A percentile compares a stretch with the other conserved stretches of the same genome.
Evolutionary conservation across 176 grass and related monocot genomes (phyloP).

Genomic region (Thalia dealbata): DNA sequence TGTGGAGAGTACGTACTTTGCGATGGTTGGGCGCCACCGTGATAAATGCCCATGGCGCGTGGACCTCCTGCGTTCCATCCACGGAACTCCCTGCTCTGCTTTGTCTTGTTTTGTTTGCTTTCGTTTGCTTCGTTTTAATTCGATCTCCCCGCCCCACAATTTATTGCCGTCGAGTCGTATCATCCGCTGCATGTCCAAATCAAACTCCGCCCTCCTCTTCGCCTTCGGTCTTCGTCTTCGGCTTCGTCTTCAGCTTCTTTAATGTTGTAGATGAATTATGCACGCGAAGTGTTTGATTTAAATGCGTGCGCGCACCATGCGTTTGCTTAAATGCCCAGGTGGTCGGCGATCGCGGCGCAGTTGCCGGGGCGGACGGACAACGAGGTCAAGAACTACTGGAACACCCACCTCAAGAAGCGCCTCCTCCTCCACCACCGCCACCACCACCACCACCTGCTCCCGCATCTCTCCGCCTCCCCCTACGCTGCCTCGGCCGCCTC

Average conservation of each 20-base stretch:
- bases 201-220: not conserved
- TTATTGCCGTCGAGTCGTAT: not conserved
- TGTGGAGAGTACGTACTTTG: not conserved
- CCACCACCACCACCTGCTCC: slow-evolving; percentile 5
- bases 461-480: not conserved
- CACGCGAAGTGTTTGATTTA: not conserved
- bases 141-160: not conserved
- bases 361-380: slow-evolving; percentile 81
- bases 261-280: not conserved
- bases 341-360: slow-evolving; percentile 91
- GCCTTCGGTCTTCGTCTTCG: not conserved
- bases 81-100: not conserved
- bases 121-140: not conserved
- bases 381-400: slow-evolving; percentile 99
- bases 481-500: too few relatives aligned
- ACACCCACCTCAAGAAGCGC: slow-evolving; percentile 90
- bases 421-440: slow-evolving; percentile 23
- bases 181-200: not conserved
- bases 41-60: not conserved
- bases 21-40: not conserved
- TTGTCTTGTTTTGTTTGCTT: not conserved
- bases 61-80: not conserved
- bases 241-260: slow-evolving; percentile 9
- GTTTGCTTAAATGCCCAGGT: slow-evolving; percentile 29
- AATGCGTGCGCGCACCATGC: not conserved